These are phyloP conservation scores for Clavispora santaluciae DNA, from an alignment of 805 yeast species.

Conservation along the genomic window DNA sequence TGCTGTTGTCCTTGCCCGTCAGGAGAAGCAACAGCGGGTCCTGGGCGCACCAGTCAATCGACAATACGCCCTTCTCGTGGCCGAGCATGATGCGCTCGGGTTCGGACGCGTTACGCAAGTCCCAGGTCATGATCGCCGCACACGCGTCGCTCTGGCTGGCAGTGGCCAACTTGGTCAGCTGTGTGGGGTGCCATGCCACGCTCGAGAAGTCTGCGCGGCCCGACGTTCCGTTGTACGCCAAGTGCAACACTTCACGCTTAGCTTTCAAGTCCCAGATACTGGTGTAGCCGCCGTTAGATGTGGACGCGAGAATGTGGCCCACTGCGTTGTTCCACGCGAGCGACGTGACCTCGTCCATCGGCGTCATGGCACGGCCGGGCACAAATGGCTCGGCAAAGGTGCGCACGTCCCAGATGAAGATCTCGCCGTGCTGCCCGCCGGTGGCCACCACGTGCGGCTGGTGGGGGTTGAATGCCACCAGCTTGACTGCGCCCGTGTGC, in stretches of 20 bases:
- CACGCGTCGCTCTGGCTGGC: constrained; percentile 78
- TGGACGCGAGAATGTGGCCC: constrained; percentile 83
- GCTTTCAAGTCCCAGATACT: constrained; percentile 93
- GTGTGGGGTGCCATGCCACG: constrained; percentile 93
- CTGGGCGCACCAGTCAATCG: constrained; percentile 88
- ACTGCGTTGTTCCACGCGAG: constrained; percentile 87
- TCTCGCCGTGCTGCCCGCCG: constrained; percentile 86
- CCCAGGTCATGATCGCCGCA: constrained; percentile 88
- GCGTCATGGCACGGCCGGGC: constrained; percentile 78
- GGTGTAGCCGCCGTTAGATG: constrained; percentile 79
- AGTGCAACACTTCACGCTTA: constrained; percentile 81
- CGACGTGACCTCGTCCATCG: constrained; percentile 73
- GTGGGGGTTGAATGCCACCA: constrained; percentile 72
- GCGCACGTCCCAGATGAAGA: constrained; percentile 83
- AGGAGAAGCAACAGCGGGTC: constrained; percentile 78
- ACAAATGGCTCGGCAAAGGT: constrained; percentile 52
- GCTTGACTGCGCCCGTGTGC: constrained; percentile 67
- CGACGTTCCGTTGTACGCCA: constrained; percentile 58
- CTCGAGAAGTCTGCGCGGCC: constrained; percentile 67
- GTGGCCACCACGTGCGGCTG: constrained; percentile 72
- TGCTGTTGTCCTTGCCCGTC: constrained; percentile 88
- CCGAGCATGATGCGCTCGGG: constrained; percentile 77
- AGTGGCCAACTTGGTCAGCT: constrained; percentile 80
- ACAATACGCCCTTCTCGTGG: constrained; percentile 81
- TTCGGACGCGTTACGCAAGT: constrained; percentile 86